Percentiles rank a stretch among this genome's conserved stretches.
phyloP scores from a whole-genome alignment of 2,329 filamentous ascomycete genomes.

The Moelleriella libera region DNA sequence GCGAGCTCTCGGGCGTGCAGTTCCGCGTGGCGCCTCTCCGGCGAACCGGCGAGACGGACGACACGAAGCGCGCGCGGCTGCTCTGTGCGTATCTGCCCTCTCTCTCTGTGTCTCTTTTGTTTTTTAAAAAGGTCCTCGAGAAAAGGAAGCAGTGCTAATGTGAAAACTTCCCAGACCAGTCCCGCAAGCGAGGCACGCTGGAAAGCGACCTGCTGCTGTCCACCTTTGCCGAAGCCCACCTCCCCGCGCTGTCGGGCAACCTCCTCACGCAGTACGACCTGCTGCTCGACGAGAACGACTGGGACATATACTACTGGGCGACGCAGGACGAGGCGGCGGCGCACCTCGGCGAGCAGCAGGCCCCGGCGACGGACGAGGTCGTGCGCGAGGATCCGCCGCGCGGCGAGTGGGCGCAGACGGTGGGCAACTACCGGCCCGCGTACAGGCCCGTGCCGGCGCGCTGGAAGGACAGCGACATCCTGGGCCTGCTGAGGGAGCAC shows the following conservation, averaged over 20 bases:
- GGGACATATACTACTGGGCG: slow-evolving; percentile 99
- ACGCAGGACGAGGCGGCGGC: slow-evolving; percentile 55
- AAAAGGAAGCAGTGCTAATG: not conserved
- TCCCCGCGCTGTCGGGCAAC: slow-evolving; percentile 55
- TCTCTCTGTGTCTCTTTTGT: not conserved
- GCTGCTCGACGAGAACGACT: slow-evolving; percentile 98
- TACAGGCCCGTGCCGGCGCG: slow-evolving; percentile 79
- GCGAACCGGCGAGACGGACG: slow-evolving; percentile 66
- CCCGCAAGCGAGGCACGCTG: slow-evolving; percentile 87
- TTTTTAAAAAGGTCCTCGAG: not conserved
- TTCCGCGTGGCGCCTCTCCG: slow-evolving; percentile 87
- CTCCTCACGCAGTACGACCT: slow-evolving; percentile 77
- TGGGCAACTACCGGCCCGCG: slow-evolving; percentile 86
- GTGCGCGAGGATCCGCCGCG: slow-evolving; percentile 19
- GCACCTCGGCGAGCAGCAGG: slow-evolving; percentile 11
- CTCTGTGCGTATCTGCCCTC: slow-evolving; percentile 36
- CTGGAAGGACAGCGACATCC: slow-evolving; percentile 73
- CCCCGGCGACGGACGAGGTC: slow-evolving; percentile 15
- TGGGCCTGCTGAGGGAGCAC: slow-evolving; percentile 65
- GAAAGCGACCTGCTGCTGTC: slow-evolving; percentile 93
- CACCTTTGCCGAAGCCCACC: slow-evolving; percentile 76
- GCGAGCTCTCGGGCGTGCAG: slow-evolving; percentile 72
- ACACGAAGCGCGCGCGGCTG: slow-evolving; percentile 80
- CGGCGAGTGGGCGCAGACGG: slow-evolving; percentile 94
- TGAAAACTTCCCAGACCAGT: slow-evolving; percentile 71